Evolutionary conservation across 192 early-diverging fungal species (phyloP), one percentile per base, ranked within the genome.

Genomic region (Neocallimastix lanati): DNA sequence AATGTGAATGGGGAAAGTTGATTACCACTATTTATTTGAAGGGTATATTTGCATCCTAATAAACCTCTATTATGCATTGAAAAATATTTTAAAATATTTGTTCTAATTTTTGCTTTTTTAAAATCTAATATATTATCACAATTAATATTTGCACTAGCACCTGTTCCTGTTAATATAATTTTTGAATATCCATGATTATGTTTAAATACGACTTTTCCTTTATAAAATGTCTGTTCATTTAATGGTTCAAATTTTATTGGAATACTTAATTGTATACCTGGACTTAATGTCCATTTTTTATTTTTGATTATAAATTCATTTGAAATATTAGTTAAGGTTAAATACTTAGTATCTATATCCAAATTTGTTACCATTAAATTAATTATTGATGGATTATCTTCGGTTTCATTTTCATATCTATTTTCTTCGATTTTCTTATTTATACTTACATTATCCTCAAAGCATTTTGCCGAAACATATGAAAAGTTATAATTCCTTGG

Each of bases 181-280:
- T 79, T 78, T 16, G 84, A 40, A 16, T 80, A 80, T n/a, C 88
- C 89, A 78, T 86, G 83, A 27, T 88, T 91, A 80, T 91, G 89
- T 11, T 40, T 33, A 79, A 91, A 91, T 21, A 80, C 30, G 1
- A 88, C 90, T 78, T 86, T 88, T 28, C 90, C 90, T 16, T 82
- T 82, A 79, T 91, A 91, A 79, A 88, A 85, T 0, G 85, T 81
- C 78, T 91, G 90, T 77, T 91, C 88, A 77, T 85, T 82, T 25
- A 84, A 83, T 5, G 90, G 90, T 81, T 88, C 86, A 79, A 91
- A 91, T 78, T 89, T 86, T 0, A 91, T 81, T 29, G 87, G 88
- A 76, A 91, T 86, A 28, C 78, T 28, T 35, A 90, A 50, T 80
- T 86, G 84, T 28, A 87, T 87, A 76, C 88, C 88, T n/a, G 88